phyloP scores from a whole-genome alignment of 2,329 filamentous ascomycete species.

The Fusarium sp. region DNA sequence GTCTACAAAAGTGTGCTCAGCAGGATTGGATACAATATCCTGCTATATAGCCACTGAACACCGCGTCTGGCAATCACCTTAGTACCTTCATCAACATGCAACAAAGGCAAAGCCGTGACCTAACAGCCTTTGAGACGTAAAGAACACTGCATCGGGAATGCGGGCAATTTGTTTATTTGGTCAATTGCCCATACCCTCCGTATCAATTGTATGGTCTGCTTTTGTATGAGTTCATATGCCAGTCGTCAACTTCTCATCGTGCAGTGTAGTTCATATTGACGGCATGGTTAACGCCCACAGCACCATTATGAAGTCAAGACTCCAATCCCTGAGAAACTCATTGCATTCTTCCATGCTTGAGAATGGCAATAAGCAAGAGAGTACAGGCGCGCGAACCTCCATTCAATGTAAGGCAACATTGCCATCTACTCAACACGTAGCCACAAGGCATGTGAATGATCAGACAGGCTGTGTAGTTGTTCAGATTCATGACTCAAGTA shows the following conservation, averaged over 20 bases:
- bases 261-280: no score
- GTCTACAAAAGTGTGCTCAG: neutral
- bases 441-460: neutral
- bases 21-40: no score
- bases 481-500: neutral
- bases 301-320: no score
- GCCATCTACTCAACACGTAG: neutral
- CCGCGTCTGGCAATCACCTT: no score
- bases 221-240: no score
- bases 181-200: neutral
- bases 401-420: neutral
- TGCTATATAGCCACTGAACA: no score
- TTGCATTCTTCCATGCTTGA: neutral
- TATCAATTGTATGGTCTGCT: neutral
- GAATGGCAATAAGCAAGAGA: no score
- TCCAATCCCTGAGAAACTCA: accelerated
- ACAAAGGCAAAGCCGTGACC: no score
- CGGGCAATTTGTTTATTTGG: neutral
- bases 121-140: neutral
- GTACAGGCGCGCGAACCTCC: no score
- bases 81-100: neutral
- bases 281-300: no score
- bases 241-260: neutral
- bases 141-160: no score
- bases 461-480: no score